Evolutionary conservation across 2,329 filamentous ascomycete genomes (phyloP).

Genomic region (Aspergillus sojae): DNA sequence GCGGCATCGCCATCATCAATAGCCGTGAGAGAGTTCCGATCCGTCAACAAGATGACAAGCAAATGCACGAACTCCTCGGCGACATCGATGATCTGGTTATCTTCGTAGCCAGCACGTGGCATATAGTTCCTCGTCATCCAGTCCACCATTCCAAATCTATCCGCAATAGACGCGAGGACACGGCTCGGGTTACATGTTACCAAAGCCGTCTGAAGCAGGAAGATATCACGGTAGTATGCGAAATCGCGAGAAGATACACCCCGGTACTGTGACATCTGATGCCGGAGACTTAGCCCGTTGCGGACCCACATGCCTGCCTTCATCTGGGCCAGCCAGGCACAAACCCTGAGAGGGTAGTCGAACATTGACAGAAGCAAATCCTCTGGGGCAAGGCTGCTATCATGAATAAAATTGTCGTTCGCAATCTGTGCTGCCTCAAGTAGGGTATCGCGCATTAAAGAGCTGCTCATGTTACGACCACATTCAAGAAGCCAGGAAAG

Average conservation of each 20-base stretch:
- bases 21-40: constrained; percentile 71
- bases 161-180: constrained; percentile 84
- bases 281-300: constrained; percentile 91
- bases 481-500: constrained; percentile 94
- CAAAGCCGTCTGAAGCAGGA: constrained; percentile 86
- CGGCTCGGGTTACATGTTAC: constrained; percentile 81
- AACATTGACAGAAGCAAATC: constrained; percentile 86
- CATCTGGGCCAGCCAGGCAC: constrained; percentile 96
- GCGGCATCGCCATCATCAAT: constrained; percentile 49
- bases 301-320: constrained; percentile 98
- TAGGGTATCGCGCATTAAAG: constrained; percentile 69
- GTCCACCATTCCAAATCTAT: constrained; percentile 83
- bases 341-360: constrained; percentile 90
- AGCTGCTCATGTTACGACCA: constrained; percentile 71
- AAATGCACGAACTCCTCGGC: constrained; percentile 96
- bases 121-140: constrained; percentile 87
- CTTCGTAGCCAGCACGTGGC: constrained; percentile 75
- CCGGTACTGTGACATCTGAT: constrained; percentile 92
- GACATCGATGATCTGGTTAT: constrained; percentile 84
- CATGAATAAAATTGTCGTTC: constrained; percentile 58
- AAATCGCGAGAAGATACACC: constrained; percentile 88
- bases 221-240: constrained; percentile 91
- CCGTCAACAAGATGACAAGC: constrained; percentile 85
- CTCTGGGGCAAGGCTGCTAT: constrained; percentile 61
- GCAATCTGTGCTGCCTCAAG: constrained; percentile 66